A percentile compares a stretch with the other conserved stretches of the same genome.
Conservation (phyloP, 345 rosid genomes). For the Aurinia saxatilis region DNA sequence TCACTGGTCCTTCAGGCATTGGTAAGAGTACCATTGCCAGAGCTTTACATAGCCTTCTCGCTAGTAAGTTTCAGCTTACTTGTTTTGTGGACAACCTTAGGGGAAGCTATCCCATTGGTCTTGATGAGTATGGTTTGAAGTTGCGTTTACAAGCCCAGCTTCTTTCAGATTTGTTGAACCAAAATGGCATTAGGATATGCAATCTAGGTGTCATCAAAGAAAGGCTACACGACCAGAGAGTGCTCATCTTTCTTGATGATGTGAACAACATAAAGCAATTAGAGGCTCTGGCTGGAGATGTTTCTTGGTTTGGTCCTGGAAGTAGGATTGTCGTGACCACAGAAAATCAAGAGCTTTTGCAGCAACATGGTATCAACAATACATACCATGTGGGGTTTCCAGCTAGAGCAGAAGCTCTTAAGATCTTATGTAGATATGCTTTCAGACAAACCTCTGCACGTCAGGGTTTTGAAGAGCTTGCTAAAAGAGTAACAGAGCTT, state of each 20-base stretch:
- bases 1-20: background rate
- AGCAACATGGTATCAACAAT: background rate
- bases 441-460: background rate
- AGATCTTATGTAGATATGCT: background rate
- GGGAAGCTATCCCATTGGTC: background rate
- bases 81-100: background rate
- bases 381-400: background rate
- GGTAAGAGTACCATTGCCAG: background rate
- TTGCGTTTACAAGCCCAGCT: background rate
- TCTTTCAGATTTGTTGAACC: background rate
- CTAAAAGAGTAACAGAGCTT: background rate
- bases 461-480: background rate
- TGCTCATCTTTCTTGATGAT: background rate
- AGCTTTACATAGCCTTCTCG: background rate
- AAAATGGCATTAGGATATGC: background rate
- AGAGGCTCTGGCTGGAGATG: background rate
- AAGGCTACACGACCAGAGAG: background rate
- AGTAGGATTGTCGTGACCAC: background rate
- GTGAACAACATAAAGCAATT: background rate
- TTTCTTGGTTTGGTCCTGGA: background rate
- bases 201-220: background rate
- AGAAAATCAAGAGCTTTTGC: background rate
- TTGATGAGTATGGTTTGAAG: background rate
- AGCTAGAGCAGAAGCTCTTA: background rate
- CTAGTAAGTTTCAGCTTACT: background rate